Evolutionary conservation across 2,329 filamentous ascomycete genomes (phyloP).

Genomic region (Penicillium frequentans): DNA sequence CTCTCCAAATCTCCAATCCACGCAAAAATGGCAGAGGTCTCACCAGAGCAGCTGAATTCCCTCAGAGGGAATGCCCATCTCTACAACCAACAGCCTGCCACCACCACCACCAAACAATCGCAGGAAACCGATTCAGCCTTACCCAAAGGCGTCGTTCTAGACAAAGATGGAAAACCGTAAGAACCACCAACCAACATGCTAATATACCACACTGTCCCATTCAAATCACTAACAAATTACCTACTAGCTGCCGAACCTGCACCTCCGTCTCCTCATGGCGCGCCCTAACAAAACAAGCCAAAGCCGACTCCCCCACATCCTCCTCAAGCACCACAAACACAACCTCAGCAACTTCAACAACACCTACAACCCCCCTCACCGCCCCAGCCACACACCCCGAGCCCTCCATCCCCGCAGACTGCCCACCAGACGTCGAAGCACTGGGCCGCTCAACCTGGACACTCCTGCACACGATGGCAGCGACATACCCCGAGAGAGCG

Average conservation of each 20-base stretch:
- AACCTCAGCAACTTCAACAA: slow-evolving; percentile 16
- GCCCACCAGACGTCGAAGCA: slow-evolving; percentile 84
- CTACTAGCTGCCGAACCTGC: slow-evolving; percentile 48
- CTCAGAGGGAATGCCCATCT: slow-evolving; percentile 3
- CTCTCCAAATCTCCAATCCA: not conserved
- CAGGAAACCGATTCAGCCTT: slow-evolving; percentile 29
- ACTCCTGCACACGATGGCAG: slow-evolving; percentile 86
- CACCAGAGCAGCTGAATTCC: slow-evolving; percentile 24
- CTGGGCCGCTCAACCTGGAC: slow-evolving; percentile 92
- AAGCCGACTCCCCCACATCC: slow-evolving; percentile 22
- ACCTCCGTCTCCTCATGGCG: slow-evolving; percentile 50
- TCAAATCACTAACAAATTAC: not conserved
- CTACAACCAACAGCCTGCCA: slow-evolving; percentile 3
- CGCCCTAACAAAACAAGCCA: slow-evolving; percentile 44
- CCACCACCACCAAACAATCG: slow-evolving; percentile 16
- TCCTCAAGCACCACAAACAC: not conserved
- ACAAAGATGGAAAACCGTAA: slow-evolving; percentile 53
- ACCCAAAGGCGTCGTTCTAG: slow-evolving; percentile 51
- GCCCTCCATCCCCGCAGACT: slow-evolving; percentile 57
- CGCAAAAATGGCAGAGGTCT: slow-evolving; percentile 16
- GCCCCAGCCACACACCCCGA: not conserved
- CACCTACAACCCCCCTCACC: slow-evolving; percentile 38
- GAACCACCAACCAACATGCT: slow-evolving; percentile 13
- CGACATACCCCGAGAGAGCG: slow-evolving; percentile 74
- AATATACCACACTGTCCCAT: not conserved